Conservation (phyloP, 805 yeast species). For the Myxozyma mucilagina region DNA sequence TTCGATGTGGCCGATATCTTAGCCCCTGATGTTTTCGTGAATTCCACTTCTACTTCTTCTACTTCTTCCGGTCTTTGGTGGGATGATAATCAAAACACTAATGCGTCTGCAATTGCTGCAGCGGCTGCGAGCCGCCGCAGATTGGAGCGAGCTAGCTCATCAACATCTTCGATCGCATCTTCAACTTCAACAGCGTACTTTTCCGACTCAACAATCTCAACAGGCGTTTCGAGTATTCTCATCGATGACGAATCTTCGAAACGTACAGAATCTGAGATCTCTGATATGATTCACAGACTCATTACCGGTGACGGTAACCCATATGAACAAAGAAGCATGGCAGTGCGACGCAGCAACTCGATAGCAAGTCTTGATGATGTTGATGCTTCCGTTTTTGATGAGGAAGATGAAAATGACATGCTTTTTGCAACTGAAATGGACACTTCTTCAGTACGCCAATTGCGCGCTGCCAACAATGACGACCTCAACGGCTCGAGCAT, state of each 20-base stretch:
- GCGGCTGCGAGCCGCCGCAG: conserved; percentile 24
- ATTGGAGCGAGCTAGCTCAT: conserved; percentile 24
- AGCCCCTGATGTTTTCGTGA: conserved; percentile 25
- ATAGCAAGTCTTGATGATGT: conserved; percentile 14
- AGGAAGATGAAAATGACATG: conserved; percentile 22
- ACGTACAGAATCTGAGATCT: conserved; percentile 24
- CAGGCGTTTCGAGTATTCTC: conserved; percentile 23
- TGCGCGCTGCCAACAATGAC: conserved; percentile 1
- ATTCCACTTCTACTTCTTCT: conserved; percentile 6
- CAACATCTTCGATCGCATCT: conserved; percentile 22
- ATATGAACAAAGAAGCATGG: conserved; percentile 11
- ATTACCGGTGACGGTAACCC: conserved; percentile 24
- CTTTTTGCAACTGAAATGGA: conserved; percentile 22
- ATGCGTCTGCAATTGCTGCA: conserved; percentile 16
- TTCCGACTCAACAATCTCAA: conserved; percentile 20
- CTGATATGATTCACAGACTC: conserved; percentile 31
- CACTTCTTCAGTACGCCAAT: conserved; percentile 11
- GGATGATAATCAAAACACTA: neutral
- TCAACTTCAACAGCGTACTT: conserved; percentile 23
- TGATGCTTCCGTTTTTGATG: too few relatives aligned
- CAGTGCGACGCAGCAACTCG: conserved; percentile 11
- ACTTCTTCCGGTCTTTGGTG: conserved; percentile 14
- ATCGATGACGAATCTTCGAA: conserved; percentile 19
- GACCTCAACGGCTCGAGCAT: neutral
- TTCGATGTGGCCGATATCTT: conserved; percentile 13